Evolutionary conservation across 2,329 filamentous ascomycete genomes (phyloP).

Genomic region (Coniella lustricola): DNA sequence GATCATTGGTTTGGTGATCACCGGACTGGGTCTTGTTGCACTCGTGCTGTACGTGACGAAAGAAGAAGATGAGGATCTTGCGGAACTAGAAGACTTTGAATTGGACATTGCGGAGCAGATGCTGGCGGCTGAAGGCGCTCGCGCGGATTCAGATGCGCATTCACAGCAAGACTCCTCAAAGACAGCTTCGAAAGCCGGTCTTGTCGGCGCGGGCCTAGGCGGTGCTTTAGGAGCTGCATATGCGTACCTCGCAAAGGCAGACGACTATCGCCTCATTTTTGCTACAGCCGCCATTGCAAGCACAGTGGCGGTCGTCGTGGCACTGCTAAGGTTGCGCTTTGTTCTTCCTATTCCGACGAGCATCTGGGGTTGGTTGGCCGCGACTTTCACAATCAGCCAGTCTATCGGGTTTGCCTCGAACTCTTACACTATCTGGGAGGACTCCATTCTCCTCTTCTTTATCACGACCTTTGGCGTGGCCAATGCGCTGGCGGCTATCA

Average conservation of each 20-base stretch:
- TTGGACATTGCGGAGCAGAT: conserved; percentile 53
- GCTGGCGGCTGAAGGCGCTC: conserved; percentile 41
- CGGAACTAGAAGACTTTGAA: conserved; percentile 47
- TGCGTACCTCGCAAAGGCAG: conserved; percentile 28
- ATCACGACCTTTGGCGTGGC: conserved; percentile 77
- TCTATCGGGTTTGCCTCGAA: conserved; percentile 95
- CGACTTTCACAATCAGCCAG: conserved; percentile 75
- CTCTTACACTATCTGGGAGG: conserved; percentile 98
- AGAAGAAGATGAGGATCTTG: conserved; percentile 47
- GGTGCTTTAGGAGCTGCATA: conserved; percentile 26
- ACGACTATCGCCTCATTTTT: conserved; percentile 34
- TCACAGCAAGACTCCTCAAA: conserved; percentile 33
- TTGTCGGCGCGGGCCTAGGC: conserved; percentile 28
- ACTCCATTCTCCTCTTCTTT: conserved; percentile 88
- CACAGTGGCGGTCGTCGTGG: conserved; percentile 31
- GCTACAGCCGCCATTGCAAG: conserved; percentile 39
- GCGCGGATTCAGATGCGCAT: conserved; percentile 21
- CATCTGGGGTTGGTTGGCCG: conserved; percentile 82
- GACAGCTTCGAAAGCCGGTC: conserved; percentile 31
- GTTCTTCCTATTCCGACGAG: conserved; percentile 58
- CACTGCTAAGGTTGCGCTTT: conserved; percentile 34
- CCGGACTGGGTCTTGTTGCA: conserved; percentile 59
- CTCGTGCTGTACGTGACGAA: conserved; percentile 66
- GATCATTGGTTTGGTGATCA: conserved; percentile 67
- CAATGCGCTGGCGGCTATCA: conserved; percentile 67